A percentile compares a stretch with the other conserved stretches of the same genome.
Evolutionary conservation across 2,329 filamentous ascomycete genomes (phyloP).

Genomic region (Alternaria arborescens): DNA sequence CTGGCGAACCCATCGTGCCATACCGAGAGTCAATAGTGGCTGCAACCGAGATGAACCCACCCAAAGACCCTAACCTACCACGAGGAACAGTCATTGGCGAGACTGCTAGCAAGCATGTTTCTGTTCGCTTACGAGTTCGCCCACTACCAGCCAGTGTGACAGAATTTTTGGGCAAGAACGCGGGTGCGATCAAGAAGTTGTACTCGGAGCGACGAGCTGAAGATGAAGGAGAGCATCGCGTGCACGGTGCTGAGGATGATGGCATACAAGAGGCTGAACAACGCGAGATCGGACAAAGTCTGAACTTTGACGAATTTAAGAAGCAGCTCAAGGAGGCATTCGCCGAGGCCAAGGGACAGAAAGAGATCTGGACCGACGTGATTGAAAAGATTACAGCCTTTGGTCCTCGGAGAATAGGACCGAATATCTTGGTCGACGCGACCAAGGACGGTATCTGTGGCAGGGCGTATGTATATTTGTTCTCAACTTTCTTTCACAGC

Average conservation of each 20-base stretch:
- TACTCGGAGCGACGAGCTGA: slow-evolving; percentile 73
- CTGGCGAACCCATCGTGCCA: slow-evolving; percentile 91
- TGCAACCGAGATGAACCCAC: slow-evolving; percentile 89
- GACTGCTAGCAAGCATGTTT: slow-evolving; percentile 87
- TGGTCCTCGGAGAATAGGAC: slow-evolving; percentile 82
- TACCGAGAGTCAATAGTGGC: slow-evolving; percentile 92
- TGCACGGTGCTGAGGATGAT: slow-evolving; percentile 60
- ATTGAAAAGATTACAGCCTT: slow-evolving; percentile 89
- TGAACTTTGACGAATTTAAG: slow-evolving; percentile 81
- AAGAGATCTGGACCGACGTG: slow-evolving; percentile 78
- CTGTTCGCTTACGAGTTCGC: slow-evolving; percentile 76
- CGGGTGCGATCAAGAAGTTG: slow-evolving; percentile 77
- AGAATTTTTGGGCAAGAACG: slow-evolving; percentile 84
- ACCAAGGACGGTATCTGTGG: slow-evolving; percentile 76
- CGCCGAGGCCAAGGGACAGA: slow-evolving; percentile 74
- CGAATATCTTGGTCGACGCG: slow-evolving; percentile 87
- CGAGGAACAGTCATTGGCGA: slow-evolving; percentile 78
- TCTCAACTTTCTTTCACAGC: background rate
- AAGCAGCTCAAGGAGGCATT: slow-evolving; percentile 74
- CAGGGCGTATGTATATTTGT: slow-evolving; percentile 67
- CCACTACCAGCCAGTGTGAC: slow-evolving; percentile 82
- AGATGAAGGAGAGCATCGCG: slow-evolving; percentile 54
- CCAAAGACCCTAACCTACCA: slow-evolving; percentile 84
- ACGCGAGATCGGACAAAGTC: slow-evolving; percentile 63
- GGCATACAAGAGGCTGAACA: slow-evolving; percentile 61